Base-by-base conservation (phyloP, 805 yeast genomes). In the Candida berthetii region DNA sequence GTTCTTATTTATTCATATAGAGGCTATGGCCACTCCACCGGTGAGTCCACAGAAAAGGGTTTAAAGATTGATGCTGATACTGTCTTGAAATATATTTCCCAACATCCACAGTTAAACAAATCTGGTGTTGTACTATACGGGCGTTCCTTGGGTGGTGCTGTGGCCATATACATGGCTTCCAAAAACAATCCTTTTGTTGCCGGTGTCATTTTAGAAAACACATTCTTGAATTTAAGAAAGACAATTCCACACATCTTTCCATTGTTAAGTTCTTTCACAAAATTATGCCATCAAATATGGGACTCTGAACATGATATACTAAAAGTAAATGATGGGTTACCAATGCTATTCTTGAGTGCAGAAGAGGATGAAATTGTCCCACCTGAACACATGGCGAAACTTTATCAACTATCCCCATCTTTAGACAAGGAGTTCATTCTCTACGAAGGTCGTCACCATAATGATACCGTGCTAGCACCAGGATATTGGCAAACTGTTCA, bases 141-240 rank as follows among this genome's bases (percentile, higher is more conserved):
- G 2, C 71, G 97, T 38, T 86, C 96, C 9, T 65, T 91, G 11
- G 99, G 99, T 29, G 98, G 98, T 3, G 99, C 98, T 0, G 96
- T 86, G 29, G 88, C 95, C 7, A 75, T 89, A 16, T 85, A 88
- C 62, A 74, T 88, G 40, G 89, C 93, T 0, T 70, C 87, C 2
- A 71, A 70, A 18, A 74, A 71, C 52, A 66, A 79, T 2, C 52
- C 61, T 1, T 44, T 68, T 25, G 65, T 87, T 13, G 69, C 71
- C 41, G 96, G 83, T 2, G 50, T 90, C 9, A 72, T 93, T 2
- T 60, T 91, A 29, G 99, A 91, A 54, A 91, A 91, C 60, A 88
- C 98, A 1, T 91, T 91, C 47, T 63, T 87, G 39, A 77, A 82
- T 40, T 75, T 91, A 15, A 74, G 82, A 7, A 82, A 86, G 49